Evolutionary conservation across 495 filamentous ascomycete genomes (phyloP), one percentile per base, ranked within the genome.

Genomic region (Penicillium cinerascens): DNA sequence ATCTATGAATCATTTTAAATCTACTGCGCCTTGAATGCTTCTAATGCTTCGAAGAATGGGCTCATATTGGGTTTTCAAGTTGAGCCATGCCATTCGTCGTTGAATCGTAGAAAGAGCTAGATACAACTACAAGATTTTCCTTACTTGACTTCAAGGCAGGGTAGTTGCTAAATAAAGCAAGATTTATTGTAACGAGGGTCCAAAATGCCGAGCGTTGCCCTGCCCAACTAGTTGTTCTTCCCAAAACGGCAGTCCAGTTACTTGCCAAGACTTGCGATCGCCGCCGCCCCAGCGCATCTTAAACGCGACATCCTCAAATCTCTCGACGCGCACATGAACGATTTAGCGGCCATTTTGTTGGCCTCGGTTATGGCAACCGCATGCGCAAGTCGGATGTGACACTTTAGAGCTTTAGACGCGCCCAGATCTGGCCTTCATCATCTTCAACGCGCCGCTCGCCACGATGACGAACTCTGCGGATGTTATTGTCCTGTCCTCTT

Each of bases 401-500:
- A 15, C 20, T 23, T 23, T 26, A 6, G 18, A 9, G 15, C 27
- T 21, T 21, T 3, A 13, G 29, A 33, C 29, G 29, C 29, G 29
- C 29, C 29, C 29, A 33, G 29, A 33, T 33, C 8, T 10, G 29
- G 13, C 9, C 10, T 1, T 33, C 2, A 33, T 33, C 29, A 13
- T 8, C 29, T 20, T 23, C 29, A 29, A 50, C 39, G 40, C 52
- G 43, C 44, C 45, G 33, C 22, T 62, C 33, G 55, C 37, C 54
- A 70, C 52, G 44, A 75, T 73, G 70, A 42, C 45, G 44, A 56
- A 56, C 55, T 51, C 61, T 41, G 54, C 60, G 6, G 63, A 73
- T 42, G 62, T 69, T 40, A 65, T 74, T 38, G 42, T 74, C 23
- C 56, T 77, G 43, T 72, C 72, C 22, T 79, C 75, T 21, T 74